Conservation (phyloP, 306 rosid species). For the Vachellia collinsii region DNA sequence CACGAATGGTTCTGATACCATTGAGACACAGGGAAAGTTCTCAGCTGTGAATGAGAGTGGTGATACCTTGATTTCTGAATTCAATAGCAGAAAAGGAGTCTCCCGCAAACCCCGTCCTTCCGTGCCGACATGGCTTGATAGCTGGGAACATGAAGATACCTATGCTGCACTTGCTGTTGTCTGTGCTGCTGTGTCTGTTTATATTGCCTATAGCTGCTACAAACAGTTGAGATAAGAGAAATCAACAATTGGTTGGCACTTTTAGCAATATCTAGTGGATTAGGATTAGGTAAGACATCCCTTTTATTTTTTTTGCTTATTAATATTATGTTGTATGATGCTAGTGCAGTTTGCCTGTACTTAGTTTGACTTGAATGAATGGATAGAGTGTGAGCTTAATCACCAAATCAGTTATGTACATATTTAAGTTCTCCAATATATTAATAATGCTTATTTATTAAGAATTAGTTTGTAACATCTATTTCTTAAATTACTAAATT, state of each 20-base stretch:
- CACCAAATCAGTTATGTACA: slow-evolving; percentile 30
- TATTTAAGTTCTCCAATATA: slow-evolving; percentile 12
- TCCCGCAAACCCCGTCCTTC: slow-evolving; percentile 54
- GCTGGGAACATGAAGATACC: slow-evolving; percentile 94
- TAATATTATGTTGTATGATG: slow-evolving; percentile 24
- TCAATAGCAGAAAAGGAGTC: slow-evolving; percentile 59
- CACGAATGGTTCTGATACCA: slow-evolving; percentile 40
- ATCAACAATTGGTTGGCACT: slow-evolving; percentile 23
- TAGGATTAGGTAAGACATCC: slow-evolving; percentile 17
- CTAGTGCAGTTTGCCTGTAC: slow-evolving; percentile 33
- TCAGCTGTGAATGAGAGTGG: slow-evolving; percentile 49
- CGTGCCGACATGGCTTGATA: slow-evolving; percentile 76
- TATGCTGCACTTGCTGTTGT: slow-evolving; percentile 79
- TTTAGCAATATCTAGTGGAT: not conserved
- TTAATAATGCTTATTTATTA: slow-evolving; percentile 9
- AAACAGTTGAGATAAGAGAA: slow-evolving; percentile 57
- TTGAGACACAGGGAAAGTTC: slow-evolving; percentile 48
- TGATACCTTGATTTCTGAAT: slow-evolving; percentile 44
- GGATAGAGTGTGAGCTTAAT: slow-evolving; percentile 22
- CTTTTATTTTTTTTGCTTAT: slow-evolving; percentile 1
- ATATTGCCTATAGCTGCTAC: slow-evolving; percentile 83
- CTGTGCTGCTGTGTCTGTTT: slow-evolving; percentile 84
- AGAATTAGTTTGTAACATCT: slow-evolving; percentile 28
- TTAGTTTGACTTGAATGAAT: slow-evolving; percentile 13
- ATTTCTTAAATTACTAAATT: not conserved